These are phyloP conservation scores for Backusella luteola DNA, from an alignment of 192 early-diverging fungal genomes.

Conservation along the genomic window DNA sequence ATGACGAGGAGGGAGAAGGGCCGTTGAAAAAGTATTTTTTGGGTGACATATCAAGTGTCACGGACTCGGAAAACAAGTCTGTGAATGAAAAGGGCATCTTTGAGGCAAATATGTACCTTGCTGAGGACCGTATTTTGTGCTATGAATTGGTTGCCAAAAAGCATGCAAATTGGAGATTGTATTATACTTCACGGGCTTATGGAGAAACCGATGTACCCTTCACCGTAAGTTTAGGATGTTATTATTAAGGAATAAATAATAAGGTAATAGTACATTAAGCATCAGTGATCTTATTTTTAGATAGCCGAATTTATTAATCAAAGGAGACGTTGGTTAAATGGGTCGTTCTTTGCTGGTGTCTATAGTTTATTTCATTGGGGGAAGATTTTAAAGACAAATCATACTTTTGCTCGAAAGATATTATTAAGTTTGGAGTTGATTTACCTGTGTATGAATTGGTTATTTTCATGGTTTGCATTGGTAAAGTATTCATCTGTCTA, in stretches of 20 bases:
- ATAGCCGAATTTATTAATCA: slow-evolving; percentile 78
- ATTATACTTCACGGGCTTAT: slow-evolving; percentile 66
- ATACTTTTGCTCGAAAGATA: slow-evolving; percentile 64
- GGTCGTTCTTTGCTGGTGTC: slow-evolving; percentile 73
- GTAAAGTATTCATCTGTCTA: slow-evolving; percentile 27
- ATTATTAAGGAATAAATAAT: not conserved
- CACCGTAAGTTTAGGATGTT: not conserved
- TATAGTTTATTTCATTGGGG: slow-evolving; percentile 63
- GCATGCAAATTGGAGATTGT: slow-evolving; percentile 58
- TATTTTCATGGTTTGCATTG: slow-evolving; percentile 93
- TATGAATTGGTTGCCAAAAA: slow-evolving; percentile 76
- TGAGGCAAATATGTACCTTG: slow-evolving; percentile 66
- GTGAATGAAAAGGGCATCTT: slow-evolving; percentile 60
- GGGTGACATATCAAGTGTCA: slow-evolving; percentile 49
- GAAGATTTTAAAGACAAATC: slow-evolving; percentile 64
- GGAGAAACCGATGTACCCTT: slow-evolving; percentile 83
- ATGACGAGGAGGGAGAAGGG: slow-evolving; percentile 45
- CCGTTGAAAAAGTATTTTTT: slow-evolving; percentile 74
- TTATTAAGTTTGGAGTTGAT: slow-evolving; percentile 73
- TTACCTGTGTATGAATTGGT: slow-evolving; percentile 77
- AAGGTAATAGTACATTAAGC: not conserved
- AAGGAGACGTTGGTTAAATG: slow-evolving; percentile 67
- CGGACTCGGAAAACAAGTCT: slow-evolving; percentile 37
- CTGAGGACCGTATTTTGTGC: slow-evolving; percentile 75
- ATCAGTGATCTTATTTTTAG: not conserved